Conservation (phyloP, 331 rosid species). For the Saraca asoca region DNA sequence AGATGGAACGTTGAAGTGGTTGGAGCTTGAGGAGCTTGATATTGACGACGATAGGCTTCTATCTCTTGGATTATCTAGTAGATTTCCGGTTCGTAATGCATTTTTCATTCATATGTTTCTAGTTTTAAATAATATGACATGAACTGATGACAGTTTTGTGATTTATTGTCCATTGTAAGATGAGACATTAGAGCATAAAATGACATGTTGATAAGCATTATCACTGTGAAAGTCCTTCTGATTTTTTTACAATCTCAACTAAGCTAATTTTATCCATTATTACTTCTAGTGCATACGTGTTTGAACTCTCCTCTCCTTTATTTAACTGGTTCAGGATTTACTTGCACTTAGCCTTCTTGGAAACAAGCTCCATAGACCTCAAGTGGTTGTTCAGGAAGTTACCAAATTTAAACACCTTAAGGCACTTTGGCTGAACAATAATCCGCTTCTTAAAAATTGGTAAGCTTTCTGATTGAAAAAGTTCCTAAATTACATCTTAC, state of each 20-base stretch:
- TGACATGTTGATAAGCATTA: background rate
- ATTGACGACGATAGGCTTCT: constrained; percentile 66
- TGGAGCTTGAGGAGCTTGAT: constrained; percentile 87
- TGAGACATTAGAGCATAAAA: background rate
- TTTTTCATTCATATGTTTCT: background rate
- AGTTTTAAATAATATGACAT: background rate
- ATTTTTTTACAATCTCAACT: background rate
- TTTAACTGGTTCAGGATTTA: constrained; percentile 58
- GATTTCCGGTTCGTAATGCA: constrained; percentile 61
- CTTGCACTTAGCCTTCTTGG: constrained; percentile 77
- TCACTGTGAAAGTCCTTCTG: background rate
- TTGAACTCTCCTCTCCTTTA: background rate
- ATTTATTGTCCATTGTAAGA: background rate
- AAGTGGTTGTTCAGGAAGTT: constrained; percentile 62
- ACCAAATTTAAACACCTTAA: constrained; percentile 62
- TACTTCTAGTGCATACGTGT: background rate
- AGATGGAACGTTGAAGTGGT: constrained; percentile 58
- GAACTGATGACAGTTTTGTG: background rate
- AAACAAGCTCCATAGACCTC: constrained; percentile 61
- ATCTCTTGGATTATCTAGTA: constrained; percentile 56
- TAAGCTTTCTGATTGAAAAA: constrained; percentile 33
- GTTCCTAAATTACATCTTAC: background rate
- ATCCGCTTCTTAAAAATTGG: constrained; percentile 57
- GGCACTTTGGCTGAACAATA: constrained; percentile 88
- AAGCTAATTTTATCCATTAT: constrained; percentile 2